Evolutionary conservation across 2,329 filamentous ascomycete genomes (phyloP), one percentile per base, ranked within the genome.

Genomic region (Paraphaeosphaeria sporulosa): DNA sequence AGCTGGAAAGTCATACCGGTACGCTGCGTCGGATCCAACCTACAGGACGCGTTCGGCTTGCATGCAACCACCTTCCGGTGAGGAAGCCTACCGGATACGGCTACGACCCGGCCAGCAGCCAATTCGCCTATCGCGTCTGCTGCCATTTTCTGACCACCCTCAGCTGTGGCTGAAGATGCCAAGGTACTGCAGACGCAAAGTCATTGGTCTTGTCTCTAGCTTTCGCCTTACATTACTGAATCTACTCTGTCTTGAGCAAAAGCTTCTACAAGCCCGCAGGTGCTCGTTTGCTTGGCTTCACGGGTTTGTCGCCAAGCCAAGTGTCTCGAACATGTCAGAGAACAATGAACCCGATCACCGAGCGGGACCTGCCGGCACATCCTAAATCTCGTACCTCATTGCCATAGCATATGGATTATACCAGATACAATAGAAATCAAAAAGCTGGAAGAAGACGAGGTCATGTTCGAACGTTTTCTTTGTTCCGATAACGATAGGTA

Each of bases 141-240:
- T 38, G n/a, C 10, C 48, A 51, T 32, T n/a, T 51, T 12, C 38
- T 38, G 48, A 15, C 32, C 19, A 8, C 34, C 19, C 51, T 44
- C 51, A 54, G 51, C 51, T 44, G 38, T 54, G 51, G 51, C 51
- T 54, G 38, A 54, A 9, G 38, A 6, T 44, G 51, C 51, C 51
- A 54, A 54, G 51, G 43, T 32, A 25, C 38, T 13, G 25, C 10
- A 4, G 7, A 54, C 4, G 25, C n/a, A 19, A 3, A 3, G 19
- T 6, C 21, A 52, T 52, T 43, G 36, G 50, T 43, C 36, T 32
- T 10, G 25, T 30, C 15, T 15, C 50, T n/a, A 21, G 38, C 6
- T 2, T 19, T 54, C 51, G 51, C 38, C 51, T 44, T 54, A 17
- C 23, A 43, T 54, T 54, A 44, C 51, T 32, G 19, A 25, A 44